Evolutionary conservation across 1,284 basidiomycete genomes (phyloP), one percentile per base, ranked within the genome.

Genomic region (Leccinum variabile): DNA sequence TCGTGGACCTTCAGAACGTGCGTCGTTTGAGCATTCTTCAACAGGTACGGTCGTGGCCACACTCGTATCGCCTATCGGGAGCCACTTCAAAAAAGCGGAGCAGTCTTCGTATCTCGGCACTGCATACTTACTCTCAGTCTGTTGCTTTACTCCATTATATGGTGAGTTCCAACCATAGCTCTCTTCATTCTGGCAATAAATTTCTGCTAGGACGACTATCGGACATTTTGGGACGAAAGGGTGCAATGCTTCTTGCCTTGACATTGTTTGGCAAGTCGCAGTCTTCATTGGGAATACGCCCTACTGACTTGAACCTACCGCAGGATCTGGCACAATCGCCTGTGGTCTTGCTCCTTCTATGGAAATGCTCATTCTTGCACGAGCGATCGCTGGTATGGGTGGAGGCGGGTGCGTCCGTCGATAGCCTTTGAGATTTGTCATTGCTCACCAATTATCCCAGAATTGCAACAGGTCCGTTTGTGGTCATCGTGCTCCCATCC

Each of bases 41-140:
- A 55, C 59, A 90, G 88, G 88, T 63, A 91, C 89, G 6, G 85
- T 91, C 67, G 88, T 90, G 64, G 91, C 91, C 39, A 92, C 91
- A 1, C 81, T 93, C 50, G 77, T 91, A 62, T 84, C 88, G 28
- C 89, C 90, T 54, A 92, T 93, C 68, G 91, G 90, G 57, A 91
- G 88, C 70, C 82, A 89, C 72, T 92, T 92, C 76, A 81, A 86
- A 76, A 84, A 92, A 78, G 84, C 90, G 66, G 83, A 90, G 78
- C 87, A 91, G 66, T 85, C 92, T 2, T 91, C 91, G 2, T 96
- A 95, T 78, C 88, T 96, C 60, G 94, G 92, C 28, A 93, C 93
- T 13, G 86, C 92, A 2, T 94, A 94, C 77, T 81, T 96, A 65
- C 80, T 95, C 54, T 93, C 91, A 44, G 88, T 95, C 54, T 96